Conservation (phyloP, 2,329 filamentous ascomycete genomes). For the Xylariaceae sp. region DNA sequence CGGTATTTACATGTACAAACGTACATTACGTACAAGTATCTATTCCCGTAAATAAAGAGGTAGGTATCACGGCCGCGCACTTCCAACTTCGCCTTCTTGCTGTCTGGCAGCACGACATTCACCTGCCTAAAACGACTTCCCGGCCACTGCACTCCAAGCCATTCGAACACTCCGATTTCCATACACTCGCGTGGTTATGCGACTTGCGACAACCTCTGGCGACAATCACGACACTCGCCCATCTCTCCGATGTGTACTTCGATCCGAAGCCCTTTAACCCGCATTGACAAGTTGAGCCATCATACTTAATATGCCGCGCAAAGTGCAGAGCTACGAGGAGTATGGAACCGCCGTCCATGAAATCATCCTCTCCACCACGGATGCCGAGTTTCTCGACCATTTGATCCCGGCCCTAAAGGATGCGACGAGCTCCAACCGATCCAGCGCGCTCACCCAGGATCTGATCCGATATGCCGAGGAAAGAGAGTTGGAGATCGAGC, state of each 20-base stretch:
- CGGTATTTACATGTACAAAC: too few relatives aligned
- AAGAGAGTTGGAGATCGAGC: slow-evolving; percentile 86
- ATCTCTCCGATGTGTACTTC: not conserved
- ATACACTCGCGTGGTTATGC: not conserved
- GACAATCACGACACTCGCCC: not conserved
- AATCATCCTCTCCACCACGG: slow-evolving; percentile 89
- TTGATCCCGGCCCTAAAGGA: slow-evolving; percentile 92
- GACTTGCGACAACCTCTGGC: not conserved
- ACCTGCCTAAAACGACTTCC: not conserved
- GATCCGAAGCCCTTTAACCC: not conserved
- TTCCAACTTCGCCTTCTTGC: not conserved
- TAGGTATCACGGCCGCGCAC: too few relatives aligned
- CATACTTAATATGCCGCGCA: slow-evolving; percentile 26
- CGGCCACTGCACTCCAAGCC: not conserved
- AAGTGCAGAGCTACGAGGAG: slow-evolving; percentile 32
- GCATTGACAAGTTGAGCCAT: not conserved
- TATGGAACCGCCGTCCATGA: slow-evolving; percentile 42
- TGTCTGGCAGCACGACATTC: not conserved
- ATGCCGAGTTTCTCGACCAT: slow-evolving; percentile 91
- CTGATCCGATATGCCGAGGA: slow-evolving; percentile 77
- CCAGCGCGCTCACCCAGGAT: slow-evolving; percentile 67
- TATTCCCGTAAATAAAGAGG: too few relatives aligned
- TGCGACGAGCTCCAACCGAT: slow-evolving; percentile 69
- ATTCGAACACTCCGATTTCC: not conserved
- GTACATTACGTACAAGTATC: too few relatives aligned